A percentile compares a stretch with the other conserved stretches of the same genome.
phyloP scores from a whole-genome alignment of 129 eudicot genomes.

The sunflower (Helianthus annuus) region HanXRQr2.0-SUNRISE NC_035439.2:87838221-87838720 shows the following conservation, averaged over 20 bases:
- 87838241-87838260: not conserved
- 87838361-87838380: constrained; percentile 65
- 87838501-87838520: constrained; percentile 52
- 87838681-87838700: constrained; percentile 74
- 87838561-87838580: constrained; percentile 48
- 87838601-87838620: constrained; percentile 68
- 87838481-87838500: constrained; percentile 64
- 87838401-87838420: constrained; percentile 72
- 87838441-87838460: constrained; percentile 70
- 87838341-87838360: not conserved
- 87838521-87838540: constrained; percentile 59
- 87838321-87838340: not conserved
- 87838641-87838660: constrained; percentile 68
- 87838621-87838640: constrained; percentile 48
- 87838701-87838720: constrained; percentile 77
- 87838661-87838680: constrained; percentile 66
- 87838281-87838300: not conserved
- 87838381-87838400: constrained; percentile 86
- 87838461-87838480: constrained; percentile 77
- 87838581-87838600: constrained; percentile 60
- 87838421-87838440: constrained; percentile 66
- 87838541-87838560: constrained; percentile 46
- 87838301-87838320: constrained; percentile 1
- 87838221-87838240: not conserved
- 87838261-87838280: not conserved